phyloP scores from a whole-genome alignment of 2,329 filamentous ascomycete genomes.

The Dactylella cylindrospora region DNA sequence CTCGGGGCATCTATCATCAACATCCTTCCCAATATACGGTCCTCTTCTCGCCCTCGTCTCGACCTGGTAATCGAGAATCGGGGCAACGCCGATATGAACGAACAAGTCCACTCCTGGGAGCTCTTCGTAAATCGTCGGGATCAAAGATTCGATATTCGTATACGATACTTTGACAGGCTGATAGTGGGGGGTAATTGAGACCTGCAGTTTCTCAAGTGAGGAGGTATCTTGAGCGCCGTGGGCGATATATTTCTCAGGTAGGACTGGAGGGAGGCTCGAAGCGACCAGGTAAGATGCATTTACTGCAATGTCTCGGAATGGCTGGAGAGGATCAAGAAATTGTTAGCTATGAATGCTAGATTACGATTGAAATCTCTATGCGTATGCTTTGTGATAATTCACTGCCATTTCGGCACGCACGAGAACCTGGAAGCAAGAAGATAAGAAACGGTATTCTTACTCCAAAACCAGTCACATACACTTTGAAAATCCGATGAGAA shows the following conservation, averaged over 20 bases:
- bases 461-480: constrained; percentile 38
- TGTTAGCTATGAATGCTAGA: neutral
- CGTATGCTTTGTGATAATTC: too few relatives aligned
- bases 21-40: constrained; percentile 17
- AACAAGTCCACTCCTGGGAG: constrained; percentile 33
- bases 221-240: constrained; percentile 15
- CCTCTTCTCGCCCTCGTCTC: constrained; percentile 27
- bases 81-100: constrained; percentile 32
- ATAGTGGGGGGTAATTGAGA: constrained; percentile 25
- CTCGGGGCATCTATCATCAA: constrained; percentile 27
- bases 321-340: neutral
- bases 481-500: constrained; percentile 35
- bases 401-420: too few relatives aligned
- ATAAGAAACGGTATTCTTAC: constrained; percentile 7
- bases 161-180: constrained; percentile 27
- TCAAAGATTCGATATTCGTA: constrained; percentile 14
- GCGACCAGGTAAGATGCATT: constrained; percentile 40
- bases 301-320: constrained; percentile 12
- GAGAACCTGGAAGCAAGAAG: too few relatives aligned
- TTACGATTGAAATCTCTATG: too few relatives aligned
- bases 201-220: constrained; percentile 17
- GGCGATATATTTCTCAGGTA: constrained; percentile 27
- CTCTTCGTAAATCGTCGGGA: constrained; percentile 31
- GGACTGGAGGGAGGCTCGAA: constrained; percentile 20
- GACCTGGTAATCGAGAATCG: constrained; percentile 19